A percentile compares a stretch with the other conserved stretches of the same genome.
Conservation (phyloP, 495 filamentous ascomycete genomes). For the Baudoinia panamericana region DNA sequence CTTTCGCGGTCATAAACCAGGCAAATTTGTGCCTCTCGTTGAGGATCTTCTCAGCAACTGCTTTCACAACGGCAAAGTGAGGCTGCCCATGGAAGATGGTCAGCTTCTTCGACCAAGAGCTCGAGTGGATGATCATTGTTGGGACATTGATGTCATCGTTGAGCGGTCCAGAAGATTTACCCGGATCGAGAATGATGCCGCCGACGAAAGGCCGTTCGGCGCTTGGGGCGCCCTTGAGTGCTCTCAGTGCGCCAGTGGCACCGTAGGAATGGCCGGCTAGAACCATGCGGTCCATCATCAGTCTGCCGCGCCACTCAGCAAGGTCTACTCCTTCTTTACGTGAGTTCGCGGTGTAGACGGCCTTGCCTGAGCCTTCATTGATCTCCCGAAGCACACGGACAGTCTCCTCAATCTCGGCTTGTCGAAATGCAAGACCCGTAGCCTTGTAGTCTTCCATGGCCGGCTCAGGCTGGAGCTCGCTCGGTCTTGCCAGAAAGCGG, state of each 20-base stretch:
- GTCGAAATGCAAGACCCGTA: slow-evolving; percentile 37
- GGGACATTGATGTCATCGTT: slow-evolving; percentile 40
- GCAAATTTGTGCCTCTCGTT: slow-evolving; percentile 16
- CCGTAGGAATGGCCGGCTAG: slow-evolving; percentile 42
- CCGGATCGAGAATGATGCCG: slow-evolving; percentile 38
- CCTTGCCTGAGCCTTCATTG: slow-evolving; percentile 31
- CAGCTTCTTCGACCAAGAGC: slow-evolving; percentile 36
- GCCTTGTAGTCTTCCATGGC: slow-evolving; percentile 31
- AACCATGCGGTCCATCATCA: slow-evolving; percentile 30
- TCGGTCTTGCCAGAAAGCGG: slow-evolving; percentile 20
- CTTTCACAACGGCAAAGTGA: slow-evolving; percentile 39
- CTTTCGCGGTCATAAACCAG: slow-evolving; percentile 42
- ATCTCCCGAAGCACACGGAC: slow-evolving; percentile 33
- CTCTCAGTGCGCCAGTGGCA: slow-evolving; percentile 39
- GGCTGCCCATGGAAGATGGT: slow-evolving; percentile 38
- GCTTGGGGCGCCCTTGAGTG: slow-evolving; percentile 26
- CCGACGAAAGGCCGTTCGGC: slow-evolving; percentile 30
- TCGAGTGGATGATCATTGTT: slow-evolving; percentile 37
- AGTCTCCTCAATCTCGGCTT: slow-evolving; percentile 41
- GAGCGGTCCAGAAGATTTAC: slow-evolving; percentile 39
- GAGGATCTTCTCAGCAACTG: slow-evolving; percentile 26
- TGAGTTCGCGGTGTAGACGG: slow-evolving; percentile 24
- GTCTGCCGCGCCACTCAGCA: slow-evolving; percentile 26
- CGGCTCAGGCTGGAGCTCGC: slow-evolving; percentile 12
- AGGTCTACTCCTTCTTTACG: slow-evolving; percentile 21